Base-by-base conservation (phyloP, 805 yeast genomes). In the Kodamaea fukazawae region DNA sequence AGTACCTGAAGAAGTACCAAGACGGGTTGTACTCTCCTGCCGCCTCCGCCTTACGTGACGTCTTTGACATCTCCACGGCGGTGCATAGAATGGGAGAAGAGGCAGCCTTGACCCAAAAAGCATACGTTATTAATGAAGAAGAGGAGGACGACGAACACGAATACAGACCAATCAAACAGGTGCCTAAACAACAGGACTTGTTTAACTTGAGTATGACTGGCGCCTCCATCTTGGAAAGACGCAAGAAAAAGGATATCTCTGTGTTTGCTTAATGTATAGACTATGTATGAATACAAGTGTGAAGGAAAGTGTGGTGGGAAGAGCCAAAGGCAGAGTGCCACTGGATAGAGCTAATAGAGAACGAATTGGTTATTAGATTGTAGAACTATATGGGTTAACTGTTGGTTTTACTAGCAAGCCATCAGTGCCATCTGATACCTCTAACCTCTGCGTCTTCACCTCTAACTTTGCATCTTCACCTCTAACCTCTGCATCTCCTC, bases 1-100 rank as follows among this genome's bases (percentile, higher is more conserved):
- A 49, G 38, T 56, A 58, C 43, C 52, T 55, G 26, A 56, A 60
- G 51, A 58, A 54, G 42, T 57, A 40, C 41, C 43, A 36, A 30
- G 47, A 51, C 23, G 70, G 64, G 3, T 40, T 73, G 42, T 79
- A 76, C 53, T 76, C 83, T 2, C 89, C 89, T 4, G 88, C 86
- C 2, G 88, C 89, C 1, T 83, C 81, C 35, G 87, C 88, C 0
- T 73, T 87, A 61, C 79, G 86, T 48, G 96, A 87, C 52, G 95
- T 90, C 9, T 87, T 87, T 59, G 95, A 87, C 53, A 79, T 87
- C 7, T 81, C 89, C 20, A 83, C 87, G 36, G 95, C 95, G 4
- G 88, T 87, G 12, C 91, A 86, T 55, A 79, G 96, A 52, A 74
- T 76, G 66, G 88, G 83, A 37, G 86, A 81, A 55, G 90, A 83